Percentiles rank a stretch among this genome's conserved stretches.
phyloP scores from a whole-genome alignment of 306 rosid genomes.

The Glycine tomentella region DNA sequence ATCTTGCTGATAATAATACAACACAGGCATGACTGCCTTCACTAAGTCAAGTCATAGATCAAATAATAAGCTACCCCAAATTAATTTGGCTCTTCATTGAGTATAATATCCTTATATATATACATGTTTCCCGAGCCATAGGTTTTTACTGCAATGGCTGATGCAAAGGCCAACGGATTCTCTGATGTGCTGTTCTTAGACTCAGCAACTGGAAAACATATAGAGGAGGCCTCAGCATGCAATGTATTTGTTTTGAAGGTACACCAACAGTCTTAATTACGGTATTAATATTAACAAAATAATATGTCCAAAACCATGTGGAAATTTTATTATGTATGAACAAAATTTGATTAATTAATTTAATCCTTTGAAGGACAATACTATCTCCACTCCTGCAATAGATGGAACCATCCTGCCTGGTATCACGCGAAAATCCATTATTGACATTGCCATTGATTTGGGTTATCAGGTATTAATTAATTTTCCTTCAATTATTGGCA shows the following conservation, averaged over 20 bases:
- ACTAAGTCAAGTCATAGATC: not conserved
- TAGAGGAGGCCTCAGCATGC: too few species aligned
- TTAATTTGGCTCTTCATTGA: not conserved
- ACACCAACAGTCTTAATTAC: too few species aligned
- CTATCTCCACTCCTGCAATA: slow-evolving; percentile 58
- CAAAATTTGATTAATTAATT: not conserved
- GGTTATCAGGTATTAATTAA: slow-evolving; percentile 59
- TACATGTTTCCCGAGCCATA: too few species aligned
- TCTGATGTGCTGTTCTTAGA: too few species aligned
- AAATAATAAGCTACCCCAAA: too few species aligned
- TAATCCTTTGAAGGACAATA: slow-evolving; percentile 50
- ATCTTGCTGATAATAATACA: too few species aligned
- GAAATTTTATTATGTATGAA: not conserved
- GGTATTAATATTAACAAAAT: not conserved
- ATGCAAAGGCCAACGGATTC: too few species aligned
- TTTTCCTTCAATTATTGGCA: slow-evolving; percentile 3
- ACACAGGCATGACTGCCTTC: not conserved
- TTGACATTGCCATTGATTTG: slow-evolving; percentile 57
- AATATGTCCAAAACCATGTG: not conserved
- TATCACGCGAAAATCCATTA: slow-evolving; percentile 66
- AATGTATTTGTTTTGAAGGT: too few species aligned
- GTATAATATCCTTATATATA: not conserved
- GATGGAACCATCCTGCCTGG: slow-evolving; percentile 71
- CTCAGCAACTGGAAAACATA: too few species aligned
- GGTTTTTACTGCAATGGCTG: too few species aligned